Conservation (phyloP, 1,284 basidiomycete genomes). For the Ceratobasidium sp. region DNA sequence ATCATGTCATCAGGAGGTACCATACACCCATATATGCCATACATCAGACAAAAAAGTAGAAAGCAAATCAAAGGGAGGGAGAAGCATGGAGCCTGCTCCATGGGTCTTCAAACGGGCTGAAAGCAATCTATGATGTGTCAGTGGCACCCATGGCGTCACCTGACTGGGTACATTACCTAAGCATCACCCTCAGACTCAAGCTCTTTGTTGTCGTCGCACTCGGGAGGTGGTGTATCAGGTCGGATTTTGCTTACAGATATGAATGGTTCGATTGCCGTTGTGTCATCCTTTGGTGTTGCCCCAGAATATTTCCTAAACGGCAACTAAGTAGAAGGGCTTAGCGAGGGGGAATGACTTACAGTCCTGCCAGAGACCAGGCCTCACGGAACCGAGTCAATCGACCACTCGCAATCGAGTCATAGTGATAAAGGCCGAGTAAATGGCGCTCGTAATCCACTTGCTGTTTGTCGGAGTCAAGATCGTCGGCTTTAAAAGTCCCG, state of each 20-base stretch:
- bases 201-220: not conserved
- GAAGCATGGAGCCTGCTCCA: not conserved
- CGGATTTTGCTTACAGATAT: slow-evolving; percentile 4
- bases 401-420: not conserved
- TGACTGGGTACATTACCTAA: not conserved
- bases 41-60: not conserved
- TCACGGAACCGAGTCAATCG: not conserved
- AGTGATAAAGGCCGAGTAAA: slow-evolving; percentile 9
- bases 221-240: slow-evolving; percentile 16
- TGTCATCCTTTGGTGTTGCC: not conserved
- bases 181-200: not conserved
- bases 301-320: slow-evolving; percentile 8
- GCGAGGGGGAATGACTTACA: slow-evolving; percentile 2
- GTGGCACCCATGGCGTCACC: not conserved
- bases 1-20: not conserved
- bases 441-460: not conserved
- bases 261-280: not conserved
- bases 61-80: not conserved
- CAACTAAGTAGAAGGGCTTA: not conserved
- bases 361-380: not conserved
- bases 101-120: not conserved
- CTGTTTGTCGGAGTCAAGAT: slow-evolving; percentile 16
- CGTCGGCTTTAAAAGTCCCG: not conserved
- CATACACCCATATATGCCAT: not conserved
- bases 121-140: not conserved